phyloP scores from a whole-genome alignment of 2,329 filamentous ascomycete species.

The Penicillium italicum region DNA sequence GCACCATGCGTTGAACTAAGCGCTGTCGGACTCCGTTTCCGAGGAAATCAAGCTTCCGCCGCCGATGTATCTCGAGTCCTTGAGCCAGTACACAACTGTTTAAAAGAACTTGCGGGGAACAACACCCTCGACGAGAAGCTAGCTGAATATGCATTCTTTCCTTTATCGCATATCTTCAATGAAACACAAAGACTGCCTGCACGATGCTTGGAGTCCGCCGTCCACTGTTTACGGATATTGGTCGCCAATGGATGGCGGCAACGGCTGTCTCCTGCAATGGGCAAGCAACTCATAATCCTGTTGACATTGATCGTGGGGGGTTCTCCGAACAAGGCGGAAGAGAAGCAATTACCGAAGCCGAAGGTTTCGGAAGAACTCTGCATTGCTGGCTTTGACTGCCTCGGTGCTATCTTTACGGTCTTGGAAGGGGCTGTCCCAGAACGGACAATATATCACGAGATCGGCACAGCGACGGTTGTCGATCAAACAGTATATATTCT shows the following conservation, averaged over 20 bases:
- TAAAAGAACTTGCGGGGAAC: constrained; percentile 41
- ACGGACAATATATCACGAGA: constrained; percentile 45
- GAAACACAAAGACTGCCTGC: constrained; percentile 69
- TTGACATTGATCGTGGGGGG: constrained; percentile 78
- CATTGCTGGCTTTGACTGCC: constrained; percentile 65
- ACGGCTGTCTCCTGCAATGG: constrained; percentile 66
- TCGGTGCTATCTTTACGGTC: constrained; percentile 63
- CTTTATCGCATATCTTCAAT: constrained; percentile 80
- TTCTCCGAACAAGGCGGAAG: constrained; percentile 53
- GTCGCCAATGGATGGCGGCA: constrained; percentile 75
- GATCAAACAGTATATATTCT: constrained; percentile 79
- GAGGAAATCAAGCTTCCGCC: constrained; percentile 43
- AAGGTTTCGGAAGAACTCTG: constrained; percentile 67
- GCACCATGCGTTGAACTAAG: constrained; percentile 57
- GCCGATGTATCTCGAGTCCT: constrained; percentile 50
- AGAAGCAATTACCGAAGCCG: constrained; percentile 25
- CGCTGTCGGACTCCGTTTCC: constrained; percentile 51
- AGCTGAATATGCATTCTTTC: constrained; percentile 93
- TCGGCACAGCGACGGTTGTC: constrained; percentile 67
- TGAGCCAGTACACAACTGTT: constrained; percentile 40
- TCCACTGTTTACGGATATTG: constrained; percentile 71
- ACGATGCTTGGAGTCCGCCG: constrained; percentile 65
- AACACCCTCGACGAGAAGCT: constrained; percentile 69
- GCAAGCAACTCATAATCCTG: constrained; percentile 79
- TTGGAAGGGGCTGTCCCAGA: constrained; percentile 50